Conservation (phyloP, 1,139 yeast species). For the Saccharomyces hybrid region DNA sequence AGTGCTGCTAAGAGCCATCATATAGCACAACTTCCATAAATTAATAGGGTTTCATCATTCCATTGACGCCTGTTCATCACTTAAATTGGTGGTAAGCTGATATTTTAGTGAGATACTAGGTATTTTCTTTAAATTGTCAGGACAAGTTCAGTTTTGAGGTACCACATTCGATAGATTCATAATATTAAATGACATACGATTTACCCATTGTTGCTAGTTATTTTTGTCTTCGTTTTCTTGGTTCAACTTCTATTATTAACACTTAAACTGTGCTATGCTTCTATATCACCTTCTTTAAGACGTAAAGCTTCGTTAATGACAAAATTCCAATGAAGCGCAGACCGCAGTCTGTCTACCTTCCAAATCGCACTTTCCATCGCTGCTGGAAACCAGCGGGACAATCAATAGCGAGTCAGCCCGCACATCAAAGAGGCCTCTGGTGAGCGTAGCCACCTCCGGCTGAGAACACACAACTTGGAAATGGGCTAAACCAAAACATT, state of each 20-base stretch:
- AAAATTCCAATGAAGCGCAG: background rate
- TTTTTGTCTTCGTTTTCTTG: conserved; percentile 19
- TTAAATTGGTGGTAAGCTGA: no score
- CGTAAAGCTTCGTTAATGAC: background rate
- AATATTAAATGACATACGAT: conserved; percentile 29
- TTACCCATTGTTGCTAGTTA: conserved; percentile 36
- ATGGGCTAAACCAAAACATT: no score
- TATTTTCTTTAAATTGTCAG: no score
- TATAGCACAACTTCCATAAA: no score
- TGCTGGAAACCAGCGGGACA: background rate
- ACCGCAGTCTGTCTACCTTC: background rate
- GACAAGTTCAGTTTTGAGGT: background rate
- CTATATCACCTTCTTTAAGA: background rate
- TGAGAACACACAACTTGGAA: no score
- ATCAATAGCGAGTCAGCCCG: no score
- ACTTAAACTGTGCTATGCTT: background rate
- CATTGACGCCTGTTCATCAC: background rate
- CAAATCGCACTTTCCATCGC: background rate
- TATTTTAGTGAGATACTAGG: background rate
- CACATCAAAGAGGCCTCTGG: no score
- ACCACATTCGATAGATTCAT: background rate
- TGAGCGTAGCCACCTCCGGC: no score
- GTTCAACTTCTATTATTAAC: background rate
- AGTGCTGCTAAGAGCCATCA: no score
- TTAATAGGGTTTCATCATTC: no score